Base-by-base conservation (phyloP, 148 eudicot species). In the Chenopodium quinoa region DNA sequence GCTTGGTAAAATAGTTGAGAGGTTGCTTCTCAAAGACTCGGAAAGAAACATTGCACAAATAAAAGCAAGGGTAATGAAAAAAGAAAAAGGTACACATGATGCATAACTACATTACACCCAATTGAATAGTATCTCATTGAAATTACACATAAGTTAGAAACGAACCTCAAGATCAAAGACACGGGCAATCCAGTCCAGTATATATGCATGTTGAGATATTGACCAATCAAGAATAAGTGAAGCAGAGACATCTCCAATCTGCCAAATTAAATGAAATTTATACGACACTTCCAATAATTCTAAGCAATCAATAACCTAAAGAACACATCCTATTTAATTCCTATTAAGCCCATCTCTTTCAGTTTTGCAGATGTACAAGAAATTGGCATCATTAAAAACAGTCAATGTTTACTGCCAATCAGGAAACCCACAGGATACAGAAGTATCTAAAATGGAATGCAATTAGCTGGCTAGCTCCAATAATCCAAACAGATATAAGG, bases 201-300 rank as follows among this genome's bases (percentile, higher is more conserved):
- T 91, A 76, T 90, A 88, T 73, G 83, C 82, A 76, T 93, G 93
- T 84, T 95, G 95, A 86, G 95, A 86, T 72, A 95, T 89, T 60
- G 93, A 89, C 98, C 98, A 95, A 69, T 95, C 98, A 78, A 95
- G 97, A 86, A 95, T 85, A 79, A 95, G 84, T 75, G 98, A 86
- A 78, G 91, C 85, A 6, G 91, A 89, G 56, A 92, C 82, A 74
- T 90, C 90, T 77, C 88, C 89, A 83, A 95, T 83, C 98, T 95
- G 90, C 75, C 73, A 81, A 76, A 83, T 9, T 16, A 66, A 72
- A 78, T 37, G 75, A 84, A n/a, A 77, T 70, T 75, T 47, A 78
- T 75, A 27, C 16, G 25, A 31, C 71, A 70, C 63, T 20, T 52
- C 77, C 22, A 23, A 62, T 64, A 40, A 44, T 20, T 54, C 17